Conservation (phyloP, 1,284 basidiomycete genomes). For the Earliella scabrosa region DNA sequence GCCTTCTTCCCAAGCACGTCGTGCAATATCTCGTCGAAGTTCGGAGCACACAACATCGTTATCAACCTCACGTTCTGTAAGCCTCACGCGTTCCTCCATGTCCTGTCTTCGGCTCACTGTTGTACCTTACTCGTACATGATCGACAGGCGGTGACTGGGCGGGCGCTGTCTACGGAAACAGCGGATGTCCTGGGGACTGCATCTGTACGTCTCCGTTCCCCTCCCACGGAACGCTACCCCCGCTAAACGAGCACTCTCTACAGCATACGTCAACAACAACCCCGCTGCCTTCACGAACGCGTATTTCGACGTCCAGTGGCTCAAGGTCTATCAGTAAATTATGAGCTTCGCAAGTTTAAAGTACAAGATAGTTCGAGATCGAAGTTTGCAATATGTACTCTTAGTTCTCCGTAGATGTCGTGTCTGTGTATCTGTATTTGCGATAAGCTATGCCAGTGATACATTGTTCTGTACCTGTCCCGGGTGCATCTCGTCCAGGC, state of each 20-base stretch:
- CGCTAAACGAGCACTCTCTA: not conserved
- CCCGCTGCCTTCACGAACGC: constrained; percentile 67
- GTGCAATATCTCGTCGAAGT: constrained; percentile 51
- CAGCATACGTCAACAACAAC: constrained; percentile 66
- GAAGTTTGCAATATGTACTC: too few relatives aligned
- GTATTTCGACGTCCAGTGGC: constrained; percentile 66
- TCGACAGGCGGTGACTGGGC: constrained; percentile 56
- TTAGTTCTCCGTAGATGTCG: too few relatives aligned
- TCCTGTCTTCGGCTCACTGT: too few relatives aligned
- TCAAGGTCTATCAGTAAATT: constrained; percentile 24
- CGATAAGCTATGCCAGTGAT: too few relatives aligned
- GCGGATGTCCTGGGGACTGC: constrained; percentile 53
- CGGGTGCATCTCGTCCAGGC: too few relatives aligned
- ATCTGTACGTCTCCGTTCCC: constrained; percentile 47
- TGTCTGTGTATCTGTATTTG: too few relatives aligned
- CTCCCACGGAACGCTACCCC: too few relatives aligned
- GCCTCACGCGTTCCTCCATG: too few relatives aligned
- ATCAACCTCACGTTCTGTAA: constrained; percentile 55
- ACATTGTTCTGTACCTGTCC: too few relatives aligned
- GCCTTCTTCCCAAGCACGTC: constrained; percentile 56
- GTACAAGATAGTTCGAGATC: too few relatives aligned
- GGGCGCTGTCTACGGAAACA: constrained; percentile 44
- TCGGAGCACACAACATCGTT: constrained; percentile 58
- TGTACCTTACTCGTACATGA: too few relatives aligned
- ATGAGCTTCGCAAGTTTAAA: too few relatives aligned